Base-by-base conservation (phyloP, 768 basidiomycete genomes). In the Serendipita sp. region DNA sequence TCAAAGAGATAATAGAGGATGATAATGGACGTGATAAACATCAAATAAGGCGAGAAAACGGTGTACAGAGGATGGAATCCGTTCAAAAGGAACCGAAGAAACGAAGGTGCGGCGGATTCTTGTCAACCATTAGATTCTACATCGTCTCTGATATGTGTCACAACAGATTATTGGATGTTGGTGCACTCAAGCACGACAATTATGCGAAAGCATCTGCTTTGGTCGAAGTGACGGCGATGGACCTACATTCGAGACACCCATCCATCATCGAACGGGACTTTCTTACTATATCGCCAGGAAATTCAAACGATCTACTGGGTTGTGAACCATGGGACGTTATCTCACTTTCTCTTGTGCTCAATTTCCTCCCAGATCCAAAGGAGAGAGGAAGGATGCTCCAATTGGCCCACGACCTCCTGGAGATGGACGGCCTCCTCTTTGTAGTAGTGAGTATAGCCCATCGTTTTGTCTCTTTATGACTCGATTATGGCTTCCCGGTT, bases 211-310 rank as follows among this genome's bases (percentile, higher is more conserved):
- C 82, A 64, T 70, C 76, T 9, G 72, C 79, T 1, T 95, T 91
- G 90, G 82, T 96, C 60, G 75, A 81, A 17, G 77, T 77, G 30
- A 81, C 78, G 0, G 83, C 90, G 0, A 90, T 95, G 65, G 93
- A 96, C 70, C 74, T 96, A 64, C 84, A 81, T 65, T 88, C 92
- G 9, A 81, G 85, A 48, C 90, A 95, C 71, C 86, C 91, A 0
- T 72, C 75, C 41, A 94, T 96, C 28, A 26, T 75, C n/a, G 84
- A 94, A 70, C 90, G 93, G 70, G 90, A 96, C 70, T 94, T 95
- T 68, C 71, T 95, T 45, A 69, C 78, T 3, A 75, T 92, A 71
- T 58, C 53, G 13, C 33, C 53, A 24, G 33, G 53, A 34, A n/a
- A 58, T 1, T n/a, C 53, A 11, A 33, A 30, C 26, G 17, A 50